These are phyloP conservation scores for Calonectria pteridis DNA, from an alignment of 2,329 filamentous ascomycete species.

Conservation along the genomic window DNA sequence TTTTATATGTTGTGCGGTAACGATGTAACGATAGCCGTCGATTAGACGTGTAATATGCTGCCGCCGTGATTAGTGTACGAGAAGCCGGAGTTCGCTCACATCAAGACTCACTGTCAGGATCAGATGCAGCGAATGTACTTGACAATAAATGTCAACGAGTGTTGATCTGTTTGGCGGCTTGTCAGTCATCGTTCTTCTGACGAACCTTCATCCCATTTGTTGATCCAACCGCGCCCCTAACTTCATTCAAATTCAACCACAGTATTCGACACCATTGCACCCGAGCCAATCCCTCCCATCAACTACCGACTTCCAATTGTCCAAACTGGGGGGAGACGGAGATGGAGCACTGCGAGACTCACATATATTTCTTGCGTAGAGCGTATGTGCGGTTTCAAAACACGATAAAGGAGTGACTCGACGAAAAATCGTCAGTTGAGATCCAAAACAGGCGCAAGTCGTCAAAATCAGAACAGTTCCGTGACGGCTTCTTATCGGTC, in stretches of 20 bases:
- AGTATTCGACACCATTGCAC: background rate
- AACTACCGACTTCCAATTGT: background rate
- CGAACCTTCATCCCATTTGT: background rate
- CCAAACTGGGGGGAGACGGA: background rate
- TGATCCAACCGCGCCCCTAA: background rate
- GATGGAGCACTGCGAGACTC: slow-evolving; percentile 27
- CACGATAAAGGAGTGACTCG: slow-evolving; percentile 61
- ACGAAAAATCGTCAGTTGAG: slow-evolving; percentile 58
- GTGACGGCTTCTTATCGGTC: slow-evolving; percentile 36
- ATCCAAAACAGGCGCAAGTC: slow-evolving; percentile 45
- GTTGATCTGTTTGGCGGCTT: slow-evolving; percentile 47
- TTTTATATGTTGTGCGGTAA: slow-evolving; percentile 37
- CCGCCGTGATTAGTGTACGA: slow-evolving; percentile 19
- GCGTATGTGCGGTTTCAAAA: slow-evolving; percentile 45
- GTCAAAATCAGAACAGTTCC: slow-evolving; percentile 41
- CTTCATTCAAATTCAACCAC: background rate
- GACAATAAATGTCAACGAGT: slow-evolving; percentile 67
- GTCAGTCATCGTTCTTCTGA: slow-evolving; percentile 25
- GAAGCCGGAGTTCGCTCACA: background rate
- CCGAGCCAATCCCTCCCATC: background rate
- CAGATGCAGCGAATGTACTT: slow-evolving; percentile 69
- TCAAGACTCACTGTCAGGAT: slow-evolving; percentile 60
- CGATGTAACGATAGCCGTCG: slow-evolving; percentile 35
- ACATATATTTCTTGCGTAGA: slow-evolving; percentile 47
- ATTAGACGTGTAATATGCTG: slow-evolving; percentile 38